Evolutionary conservation across 2,329 filamentous ascomycete species (phyloP), one percentile per base, ranked within the genome.

Genomic region (Epichloe coenophiala): DNA sequence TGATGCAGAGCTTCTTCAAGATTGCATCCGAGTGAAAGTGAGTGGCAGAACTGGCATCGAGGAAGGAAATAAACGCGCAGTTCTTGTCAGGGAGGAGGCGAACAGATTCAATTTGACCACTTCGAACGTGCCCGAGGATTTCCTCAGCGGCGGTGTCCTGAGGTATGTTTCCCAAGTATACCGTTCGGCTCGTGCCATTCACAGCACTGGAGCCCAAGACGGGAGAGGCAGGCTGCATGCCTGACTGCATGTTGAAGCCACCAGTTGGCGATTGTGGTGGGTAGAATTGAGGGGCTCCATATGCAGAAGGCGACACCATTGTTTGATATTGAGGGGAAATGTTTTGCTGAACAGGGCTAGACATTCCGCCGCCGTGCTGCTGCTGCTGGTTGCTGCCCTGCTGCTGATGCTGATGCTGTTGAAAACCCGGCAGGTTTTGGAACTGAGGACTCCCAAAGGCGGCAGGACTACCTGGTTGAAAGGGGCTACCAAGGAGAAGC

Each of bases 21-120:
- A 98, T 98, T 59, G 93, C 93, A 76, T 98, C 93, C 19, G 93
- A 98, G 75, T 98, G 93, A 73, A 98, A 98, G 67, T 98, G 93
- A 21, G 91, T 97, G 51, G 93, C 93, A 33, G 93, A 96, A 72
- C 90, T 95, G 61, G 90, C 89, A 64, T 98, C 93, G 57, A 98
- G 76, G 74, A 98, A 98, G 7, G 93, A 98, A 65, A 98, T 97
- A 76, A 98, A 98, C 52, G 93, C 93, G 65, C 93, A 98, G 77
- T 97, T 98, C 87, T 97, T 98, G 71, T 98, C 93, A 23, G 91
- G 88, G 50, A 98, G 76, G 57, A 98, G 78, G 60, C 93, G 86
- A 49, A 98, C 93, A n/a, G 93, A 97, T 73, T 98, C 93, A 61
- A 98, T 97, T 66, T 97, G 93, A 23, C 93, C 93, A 68, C 93